phyloP scores from a whole-genome alignment of 2,329 filamentous ascomycete genomes.

The Fusarium clavum region DNA sequence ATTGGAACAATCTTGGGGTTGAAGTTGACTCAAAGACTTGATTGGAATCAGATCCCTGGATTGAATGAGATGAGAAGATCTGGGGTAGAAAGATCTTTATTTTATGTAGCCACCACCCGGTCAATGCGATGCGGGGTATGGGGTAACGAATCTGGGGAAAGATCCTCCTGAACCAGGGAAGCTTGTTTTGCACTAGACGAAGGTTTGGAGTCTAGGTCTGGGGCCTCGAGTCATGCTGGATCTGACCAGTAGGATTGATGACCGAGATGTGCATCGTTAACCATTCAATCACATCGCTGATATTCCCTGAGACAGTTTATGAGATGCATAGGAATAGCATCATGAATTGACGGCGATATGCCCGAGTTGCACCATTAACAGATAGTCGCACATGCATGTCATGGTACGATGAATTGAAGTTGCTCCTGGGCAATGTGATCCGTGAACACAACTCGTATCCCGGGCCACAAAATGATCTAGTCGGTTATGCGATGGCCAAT shows the following conservation, averaged over 20 bases:
- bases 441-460: background rate
- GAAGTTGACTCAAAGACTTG: background rate
- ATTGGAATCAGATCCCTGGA: background rate
- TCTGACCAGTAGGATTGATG: constrained; percentile 29
- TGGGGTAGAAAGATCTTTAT: constrained; percentile 11
- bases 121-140: constrained; percentile 28
- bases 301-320: background rate
- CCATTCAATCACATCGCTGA: background rate
- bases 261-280: background rate
- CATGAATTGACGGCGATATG: background rate
- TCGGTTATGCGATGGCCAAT: background rate
- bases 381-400: background rate
- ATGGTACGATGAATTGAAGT: background rate
- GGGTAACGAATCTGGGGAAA: constrained; percentile 29
- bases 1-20: background rate
- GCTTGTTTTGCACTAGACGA: background rate
- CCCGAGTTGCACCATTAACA: background rate
- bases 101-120: constrained; percentile 8
- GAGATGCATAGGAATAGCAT: background rate
- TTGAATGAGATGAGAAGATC: background rate
- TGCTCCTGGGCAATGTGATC: background rate
- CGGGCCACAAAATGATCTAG: background rate
- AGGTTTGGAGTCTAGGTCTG: background rate
- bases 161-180: background rate
- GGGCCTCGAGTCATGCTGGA: background rate